Conservation (phyloP, 2,329 filamentous ascomycete species). For the Colletotrichum sp. region DNA sequence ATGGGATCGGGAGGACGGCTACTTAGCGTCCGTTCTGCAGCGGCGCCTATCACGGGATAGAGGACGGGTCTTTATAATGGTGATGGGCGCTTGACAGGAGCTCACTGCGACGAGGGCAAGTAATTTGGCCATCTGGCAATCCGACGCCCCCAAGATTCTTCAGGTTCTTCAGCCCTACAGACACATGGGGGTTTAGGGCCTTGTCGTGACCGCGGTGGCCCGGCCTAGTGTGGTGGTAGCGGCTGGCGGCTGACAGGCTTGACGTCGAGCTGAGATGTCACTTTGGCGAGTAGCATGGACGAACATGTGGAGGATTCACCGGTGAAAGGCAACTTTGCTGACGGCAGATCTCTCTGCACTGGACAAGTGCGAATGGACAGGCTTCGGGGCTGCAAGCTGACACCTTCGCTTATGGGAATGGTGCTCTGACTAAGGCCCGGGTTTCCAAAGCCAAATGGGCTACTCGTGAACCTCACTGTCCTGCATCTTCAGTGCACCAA, state of each 20-base stretch:
- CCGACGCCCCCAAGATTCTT: not conserved
- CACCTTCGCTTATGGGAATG: not conserved
- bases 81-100: not conserved
- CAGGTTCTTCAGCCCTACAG: constrained; percentile 10
- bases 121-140: not conserved
- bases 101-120: not conserved
- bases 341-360: not conserved
- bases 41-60: not conserved
- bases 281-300: not conserved
- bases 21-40: not conserved
- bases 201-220: not conserved
- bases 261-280: not conserved
- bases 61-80: not conserved
- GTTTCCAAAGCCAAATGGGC: not conserved
- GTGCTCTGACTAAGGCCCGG: not conserved
- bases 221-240: not conserved
- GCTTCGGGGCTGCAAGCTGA: not conserved
- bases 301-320: not conserved
- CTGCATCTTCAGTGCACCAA: not conserved
- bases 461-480: not conserved
- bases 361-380: not conserved
- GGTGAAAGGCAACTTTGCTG: not conserved
- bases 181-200: not conserved
- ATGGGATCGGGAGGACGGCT: not conserved
- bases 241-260: not conserved